These are phyloP conservation scores for Aspergillus unguis DNA, from an alignment of 2,329 filamentous ascomycete species.

Conservation along the genomic window DNA sequence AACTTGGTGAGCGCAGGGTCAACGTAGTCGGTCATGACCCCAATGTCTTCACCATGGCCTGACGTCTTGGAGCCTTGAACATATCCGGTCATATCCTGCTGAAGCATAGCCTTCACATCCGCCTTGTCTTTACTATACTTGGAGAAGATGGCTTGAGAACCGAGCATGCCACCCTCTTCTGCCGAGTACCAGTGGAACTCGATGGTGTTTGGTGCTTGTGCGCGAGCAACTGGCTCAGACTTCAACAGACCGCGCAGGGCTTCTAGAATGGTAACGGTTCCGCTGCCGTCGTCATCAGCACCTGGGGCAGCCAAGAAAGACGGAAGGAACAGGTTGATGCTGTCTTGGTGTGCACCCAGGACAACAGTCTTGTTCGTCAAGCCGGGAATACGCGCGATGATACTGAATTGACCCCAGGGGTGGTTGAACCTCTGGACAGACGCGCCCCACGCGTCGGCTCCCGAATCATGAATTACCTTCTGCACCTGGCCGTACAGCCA, in stretches of 20 bases:
- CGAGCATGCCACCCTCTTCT: slow-evolving; percentile 82
- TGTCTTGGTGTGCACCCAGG: slow-evolving; percentile 90
- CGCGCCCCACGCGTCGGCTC: slow-evolving; percentile 64
- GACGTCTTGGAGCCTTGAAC: slow-evolving; percentile 77
- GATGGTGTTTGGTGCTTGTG: slow-evolving; percentile 76
- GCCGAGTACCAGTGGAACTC: slow-evolving; percentile 98
- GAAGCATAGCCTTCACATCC: slow-evolving; percentile 91
- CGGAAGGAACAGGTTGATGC: slow-evolving; percentile 87
- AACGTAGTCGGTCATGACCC: slow-evolving; percentile 90
- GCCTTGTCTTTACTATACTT: slow-evolving; percentile 69
- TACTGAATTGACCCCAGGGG: slow-evolving; percentile 81
- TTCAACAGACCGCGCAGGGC: slow-evolving; percentile 76
- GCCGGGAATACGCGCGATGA: slow-evolving; percentile 89
- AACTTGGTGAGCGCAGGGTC: slow-evolving; percentile 78
- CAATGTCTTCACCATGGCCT: slow-evolving; percentile 78
- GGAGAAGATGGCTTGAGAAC: slow-evolving; percentile 84
- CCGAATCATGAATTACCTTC: slow-evolving; percentile 66
- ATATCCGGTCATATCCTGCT: slow-evolving; percentile 97
- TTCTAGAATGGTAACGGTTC: slow-evolving; percentile 91
- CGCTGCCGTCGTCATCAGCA: slow-evolving; percentile 92
- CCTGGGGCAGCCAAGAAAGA: slow-evolving; percentile 80
- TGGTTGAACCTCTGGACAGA: slow-evolving; percentile 73
- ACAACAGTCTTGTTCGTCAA: slow-evolving; percentile 79
- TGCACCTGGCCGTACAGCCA: slow-evolving; percentile 80
- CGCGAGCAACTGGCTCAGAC: slow-evolving; percentile 65